Evolutionary conservation across 768 basidiomycete genomes (phyloP).

Genomic region (Auricularia sp.): DNA sequence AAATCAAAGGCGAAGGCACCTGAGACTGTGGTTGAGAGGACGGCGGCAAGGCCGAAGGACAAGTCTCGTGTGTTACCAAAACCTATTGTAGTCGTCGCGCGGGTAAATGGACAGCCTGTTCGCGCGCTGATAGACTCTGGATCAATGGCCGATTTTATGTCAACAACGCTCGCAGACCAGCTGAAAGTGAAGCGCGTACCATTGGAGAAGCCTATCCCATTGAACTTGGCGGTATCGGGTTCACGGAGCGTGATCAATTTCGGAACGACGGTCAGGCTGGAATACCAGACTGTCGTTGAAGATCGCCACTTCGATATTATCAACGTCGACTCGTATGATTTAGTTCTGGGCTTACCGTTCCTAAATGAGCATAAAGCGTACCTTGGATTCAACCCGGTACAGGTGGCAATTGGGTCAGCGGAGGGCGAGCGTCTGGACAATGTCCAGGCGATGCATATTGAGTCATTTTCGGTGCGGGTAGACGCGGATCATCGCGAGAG

Average conservation of each 20-base stretch:
- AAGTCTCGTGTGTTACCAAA: neutral
- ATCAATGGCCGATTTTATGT: neutral
- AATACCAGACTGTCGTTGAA: neutral
- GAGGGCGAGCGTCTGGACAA: neutral
- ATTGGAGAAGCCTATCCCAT: neutral
- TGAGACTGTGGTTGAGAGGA: neutral
- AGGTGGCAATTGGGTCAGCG: constrained; percentile 10
- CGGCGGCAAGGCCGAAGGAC: neutral
- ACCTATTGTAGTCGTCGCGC: neutral
- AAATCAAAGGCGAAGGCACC: too few species aligned
- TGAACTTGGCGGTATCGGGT: neutral
- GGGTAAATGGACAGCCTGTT: neutral
- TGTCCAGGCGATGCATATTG: neutral
- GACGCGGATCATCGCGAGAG: neutral
- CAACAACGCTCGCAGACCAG: neutral
- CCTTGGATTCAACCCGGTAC: constrained; percentile 20
- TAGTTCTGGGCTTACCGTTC: neutral
- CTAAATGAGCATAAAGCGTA: constrained; percentile 10
- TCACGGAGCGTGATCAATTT: neutral
- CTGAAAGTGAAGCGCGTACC: neutral
- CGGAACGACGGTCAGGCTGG: neutral
- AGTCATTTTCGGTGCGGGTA: neutral
- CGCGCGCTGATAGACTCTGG: neutral
- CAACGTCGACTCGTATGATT: neutral
- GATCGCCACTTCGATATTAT: neutral